phyloP scores from a whole-genome alignment of 176 grass and related monocot species.

The Carex kokanica region DNA sequence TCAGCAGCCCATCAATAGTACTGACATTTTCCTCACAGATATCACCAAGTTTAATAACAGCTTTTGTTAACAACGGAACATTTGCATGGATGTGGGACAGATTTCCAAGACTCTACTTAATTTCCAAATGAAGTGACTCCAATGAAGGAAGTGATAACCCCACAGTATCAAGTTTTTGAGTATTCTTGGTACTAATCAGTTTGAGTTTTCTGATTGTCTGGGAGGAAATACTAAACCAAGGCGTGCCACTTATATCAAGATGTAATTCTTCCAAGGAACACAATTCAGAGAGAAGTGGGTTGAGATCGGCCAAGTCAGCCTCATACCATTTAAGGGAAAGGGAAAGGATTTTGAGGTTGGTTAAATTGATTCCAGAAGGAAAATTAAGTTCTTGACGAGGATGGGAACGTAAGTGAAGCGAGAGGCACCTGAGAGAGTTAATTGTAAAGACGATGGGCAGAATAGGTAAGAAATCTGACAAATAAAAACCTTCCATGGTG shows the following conservation, averaged over 20 bases:
- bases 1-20: not conserved
- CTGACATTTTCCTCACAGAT: not conserved
- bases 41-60: not conserved
- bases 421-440: no score
- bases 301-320: not conserved
- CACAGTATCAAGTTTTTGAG: not conserved
- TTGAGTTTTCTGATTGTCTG: not conserved
- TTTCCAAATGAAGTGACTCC: not conserved
- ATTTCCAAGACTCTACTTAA: not conserved
- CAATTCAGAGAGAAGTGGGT: not conserved
- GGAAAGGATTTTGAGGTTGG: not conserved
- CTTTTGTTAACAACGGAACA: not conserved
- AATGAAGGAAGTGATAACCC: not conserved
- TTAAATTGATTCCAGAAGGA: not conserved
- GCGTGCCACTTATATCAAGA: not conserved
- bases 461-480: no score
- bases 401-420: no score
- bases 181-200: not conserved
- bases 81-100: not conserved
- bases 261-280: conserved; percentile 2
- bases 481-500: no score
- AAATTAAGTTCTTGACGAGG: no score
- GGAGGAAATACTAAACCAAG: not conserved
- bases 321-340: not conserved
- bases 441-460: no score